Evolutionary conservation across 2,329 filamentous ascomycete genomes (phyloP).

Genomic region (Aspergillus fischeri): DNA sequence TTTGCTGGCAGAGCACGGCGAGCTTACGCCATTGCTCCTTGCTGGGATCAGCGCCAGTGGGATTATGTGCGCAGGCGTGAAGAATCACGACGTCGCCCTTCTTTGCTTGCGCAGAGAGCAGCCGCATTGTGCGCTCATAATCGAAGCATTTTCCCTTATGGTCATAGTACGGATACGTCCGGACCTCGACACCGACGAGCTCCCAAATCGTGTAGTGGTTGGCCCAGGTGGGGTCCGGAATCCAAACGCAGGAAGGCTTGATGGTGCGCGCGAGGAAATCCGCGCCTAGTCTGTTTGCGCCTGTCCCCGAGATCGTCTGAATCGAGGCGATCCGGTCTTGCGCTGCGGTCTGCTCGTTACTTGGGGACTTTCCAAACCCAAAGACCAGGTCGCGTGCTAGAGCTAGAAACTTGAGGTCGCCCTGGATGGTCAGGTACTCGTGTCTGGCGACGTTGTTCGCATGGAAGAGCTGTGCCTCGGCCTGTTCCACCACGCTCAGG

Average conservation of each 20-base stretch:
- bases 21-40: slow-evolving; percentile 88
- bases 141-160: slow-evolving; percentile 14
- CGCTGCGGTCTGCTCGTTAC: slow-evolving; percentile 9
- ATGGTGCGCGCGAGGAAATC: slow-evolving; percentile 14
- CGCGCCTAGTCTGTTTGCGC: slow-evolving; percentile 23
- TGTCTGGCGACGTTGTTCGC: slow-evolving; percentile 84
- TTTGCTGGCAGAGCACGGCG: slow-evolving; percentile 66
- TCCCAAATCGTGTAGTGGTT: slow-evolving; percentile 96
- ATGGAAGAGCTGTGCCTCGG: slow-evolving; percentile 39
- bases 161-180: slow-evolving; percentile 33
- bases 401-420: slow-evolving; percentile 72
- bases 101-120: slow-evolving; percentile 59
- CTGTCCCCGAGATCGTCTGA: slow-evolving; percentile 90
- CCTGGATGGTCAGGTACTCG: slow-evolving; percentile 93
- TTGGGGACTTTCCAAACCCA: slow-evolving; percentile 41
- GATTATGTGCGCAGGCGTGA: slow-evolving; percentile 95
- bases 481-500: slow-evolving; percentile 72
- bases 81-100: slow-evolving; percentile 78
- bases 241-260: slow-evolving; percentile 58
- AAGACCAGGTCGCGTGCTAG: slow-evolving; percentile 84
- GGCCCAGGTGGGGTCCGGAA: slow-evolving; percentile 92
- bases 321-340: slow-evolving; percentile 46
- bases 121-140: slow-evolving; percentile 13
- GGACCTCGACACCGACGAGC: slow-evolving; percentile 72
- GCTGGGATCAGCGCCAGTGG: slow-evolving; percentile 89